phyloP scores from a whole-genome alignment of 2,329 filamentous ascomycete genomes.

The Scedosporium boydii region DNA sequence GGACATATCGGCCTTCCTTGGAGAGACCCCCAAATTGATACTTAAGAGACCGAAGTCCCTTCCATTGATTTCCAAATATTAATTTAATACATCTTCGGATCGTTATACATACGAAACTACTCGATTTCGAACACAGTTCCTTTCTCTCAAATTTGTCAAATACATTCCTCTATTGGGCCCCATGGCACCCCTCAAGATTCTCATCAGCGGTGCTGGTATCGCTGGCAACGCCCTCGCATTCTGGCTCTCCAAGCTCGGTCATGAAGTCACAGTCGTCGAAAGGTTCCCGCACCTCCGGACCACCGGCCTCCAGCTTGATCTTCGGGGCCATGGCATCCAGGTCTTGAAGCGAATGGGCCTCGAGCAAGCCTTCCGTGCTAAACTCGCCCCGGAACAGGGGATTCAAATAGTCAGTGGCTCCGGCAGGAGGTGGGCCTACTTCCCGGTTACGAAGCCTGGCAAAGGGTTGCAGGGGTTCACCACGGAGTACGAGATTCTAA shows the following conservation, averaged over 20 bases:
- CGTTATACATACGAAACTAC: background rate
- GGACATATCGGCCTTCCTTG: background rate
- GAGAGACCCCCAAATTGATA: background rate
- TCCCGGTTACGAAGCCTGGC: conserved; percentile 26
- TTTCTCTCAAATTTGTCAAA: background rate
- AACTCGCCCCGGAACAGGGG: conserved; percentile 35
- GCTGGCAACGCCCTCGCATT: conserved; percentile 35
- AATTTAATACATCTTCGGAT: too few species aligned
- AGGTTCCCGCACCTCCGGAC: conserved; percentile 29
- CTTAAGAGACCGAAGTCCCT: background rate
- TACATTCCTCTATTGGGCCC: too few species aligned
- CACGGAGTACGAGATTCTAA: conserved; percentile 44
- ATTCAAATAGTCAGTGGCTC: conserved; percentile 29
- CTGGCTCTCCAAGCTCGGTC: conserved; percentile 31
- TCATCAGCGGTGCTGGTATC: conserved; percentile 23
- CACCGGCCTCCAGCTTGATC: conserved; percentile 43
- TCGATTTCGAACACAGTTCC: background rate
- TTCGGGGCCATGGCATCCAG: conserved; percentile 40
- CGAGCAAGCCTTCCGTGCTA: conserved; percentile 29
- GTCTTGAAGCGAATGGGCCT: conserved; percentile 43
- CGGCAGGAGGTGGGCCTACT: conserved; percentile 26
- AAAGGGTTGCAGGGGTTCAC: conserved; percentile 28
- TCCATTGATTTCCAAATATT: background rate
- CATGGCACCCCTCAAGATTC: conserved; percentile 16
- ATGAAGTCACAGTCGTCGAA: conserved; percentile 32